Evolutionary conservation across 1,284 basidiomycete species (phyloP).

Genomic region (Sporisorium iseilematis-ciliati): DNA sequence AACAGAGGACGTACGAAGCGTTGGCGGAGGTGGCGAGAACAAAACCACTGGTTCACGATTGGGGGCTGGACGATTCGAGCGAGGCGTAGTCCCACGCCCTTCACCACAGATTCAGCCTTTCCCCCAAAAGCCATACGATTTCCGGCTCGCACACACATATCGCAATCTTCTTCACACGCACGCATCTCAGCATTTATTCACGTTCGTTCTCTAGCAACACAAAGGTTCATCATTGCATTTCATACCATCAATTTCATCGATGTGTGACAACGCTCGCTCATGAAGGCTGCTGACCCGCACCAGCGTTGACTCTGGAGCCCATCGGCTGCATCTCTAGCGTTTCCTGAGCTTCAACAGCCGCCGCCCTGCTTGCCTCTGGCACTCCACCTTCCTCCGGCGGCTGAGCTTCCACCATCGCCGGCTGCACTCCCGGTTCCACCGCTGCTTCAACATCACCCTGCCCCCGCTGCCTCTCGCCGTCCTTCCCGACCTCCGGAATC

Average conservation of each 20-base stretch:
- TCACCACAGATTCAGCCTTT: background rate
- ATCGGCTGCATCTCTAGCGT: slow-evolving; percentile 28
- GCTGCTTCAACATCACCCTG: background rate
- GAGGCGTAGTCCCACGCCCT: background rate
- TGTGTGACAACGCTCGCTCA: background rate
- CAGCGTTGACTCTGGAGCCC: background rate
- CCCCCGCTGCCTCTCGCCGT: background rate
- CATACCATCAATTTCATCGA: too few relatives aligned
- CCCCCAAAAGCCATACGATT: background rate
- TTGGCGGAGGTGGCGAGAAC: slow-evolving; percentile 4
- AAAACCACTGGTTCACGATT: slow-evolving; percentile 29
- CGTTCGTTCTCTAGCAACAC: too few relatives aligned
- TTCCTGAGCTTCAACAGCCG: slow-evolving; percentile 1
- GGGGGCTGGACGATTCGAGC: slow-evolving; percentile 25
- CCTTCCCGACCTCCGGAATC: slow-evolving; percentile 15
- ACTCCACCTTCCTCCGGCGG: background rate
- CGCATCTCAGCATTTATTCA: too few relatives aligned
- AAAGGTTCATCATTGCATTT: too few relatives aligned
- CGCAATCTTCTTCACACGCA: too few relatives aligned
- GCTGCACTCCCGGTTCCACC: background rate
- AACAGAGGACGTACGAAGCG: slow-evolving; percentile 28
- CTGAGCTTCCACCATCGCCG: background rate
- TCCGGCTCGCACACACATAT: background rate
- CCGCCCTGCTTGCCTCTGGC: too few relatives aligned
- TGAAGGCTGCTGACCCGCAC: background rate